Percentiles rank a stretch among this genome's conserved stretches.
Conservation (phyloP, 2,329 filamentous ascomycete genomes). For the Fusarium proliferatum region DNA sequence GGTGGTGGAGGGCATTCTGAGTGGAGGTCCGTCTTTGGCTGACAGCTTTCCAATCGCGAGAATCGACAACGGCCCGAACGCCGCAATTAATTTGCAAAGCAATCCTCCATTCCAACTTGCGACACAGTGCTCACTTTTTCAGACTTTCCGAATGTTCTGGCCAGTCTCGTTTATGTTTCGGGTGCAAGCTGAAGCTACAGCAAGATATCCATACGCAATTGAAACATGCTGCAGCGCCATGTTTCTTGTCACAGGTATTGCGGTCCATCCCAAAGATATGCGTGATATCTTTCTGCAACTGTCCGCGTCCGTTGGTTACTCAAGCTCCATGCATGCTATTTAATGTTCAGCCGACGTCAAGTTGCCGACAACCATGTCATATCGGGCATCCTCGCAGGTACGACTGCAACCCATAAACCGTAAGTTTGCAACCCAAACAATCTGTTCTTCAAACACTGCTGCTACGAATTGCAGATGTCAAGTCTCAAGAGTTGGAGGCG, state of each 20-base stretch:
- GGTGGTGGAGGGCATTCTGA: slow-evolving; percentile 21
- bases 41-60: slow-evolving; percentile 7
- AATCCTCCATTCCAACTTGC: slow-evolving; percentile 14
- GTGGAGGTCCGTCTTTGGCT: slow-evolving; percentile 28
- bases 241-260: slow-evolving; percentile 10
- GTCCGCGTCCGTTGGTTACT: neutral
- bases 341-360: slow-evolving; percentile 8
- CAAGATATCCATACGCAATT: neutral
- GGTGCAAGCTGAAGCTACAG: slow-evolving; percentile 4
- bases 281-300: neutral
- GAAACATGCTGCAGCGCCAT: slow-evolving; percentile 10
- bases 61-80: slow-evolving; percentile 32
- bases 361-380: neutral
- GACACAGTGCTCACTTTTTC: slow-evolving; percentile 16
- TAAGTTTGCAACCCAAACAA: neutral
- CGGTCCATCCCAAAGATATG: slow-evolving; percentile 3
- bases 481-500: neutral
- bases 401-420: neutral
- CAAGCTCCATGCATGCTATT: slow-evolving; percentile 29
- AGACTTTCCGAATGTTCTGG: neutral
- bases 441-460: neutral
- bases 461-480: slow-evolving; percentile 1
- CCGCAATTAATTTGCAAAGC: slow-evolving; percentile 7
- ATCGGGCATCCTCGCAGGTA: slow-evolving; percentile 2
- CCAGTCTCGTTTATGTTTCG: neutral